Evolutionary conservation across 148 eudicot species (phyloP).

Genomic region (Chenopodium album): DNA sequence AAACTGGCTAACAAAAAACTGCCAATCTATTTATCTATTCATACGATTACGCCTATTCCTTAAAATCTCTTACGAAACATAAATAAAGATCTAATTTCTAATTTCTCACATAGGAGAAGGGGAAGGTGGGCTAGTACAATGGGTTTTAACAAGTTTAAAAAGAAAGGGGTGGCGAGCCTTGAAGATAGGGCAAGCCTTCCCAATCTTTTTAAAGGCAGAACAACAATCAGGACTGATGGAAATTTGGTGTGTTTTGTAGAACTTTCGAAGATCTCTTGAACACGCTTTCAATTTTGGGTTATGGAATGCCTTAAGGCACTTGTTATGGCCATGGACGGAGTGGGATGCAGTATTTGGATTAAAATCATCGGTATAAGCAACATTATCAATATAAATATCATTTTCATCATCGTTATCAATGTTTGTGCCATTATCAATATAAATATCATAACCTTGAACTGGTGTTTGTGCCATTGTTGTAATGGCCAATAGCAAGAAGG

Average conservation of each 20-base stretch:
- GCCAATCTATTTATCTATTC: too few relatives aligned
- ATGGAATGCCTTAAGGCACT: slow-evolving; percentile 5
- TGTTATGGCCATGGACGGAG: neutral
- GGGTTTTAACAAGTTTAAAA: neutral
- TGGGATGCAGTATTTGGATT: neutral
- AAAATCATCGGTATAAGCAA: too few relatives aligned
- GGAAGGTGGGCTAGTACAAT: slow-evolving; percentile 8
- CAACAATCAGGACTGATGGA: slow-evolving; percentile 9
- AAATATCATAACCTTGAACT: too few relatives aligned
- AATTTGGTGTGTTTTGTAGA: neutral
- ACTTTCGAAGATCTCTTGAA: neutral
- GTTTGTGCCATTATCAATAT: too few relatives aligned
- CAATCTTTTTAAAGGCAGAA: neutral
- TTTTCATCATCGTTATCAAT: neutral
- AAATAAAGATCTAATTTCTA: neutral
- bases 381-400: neutral
- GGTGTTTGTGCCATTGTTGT: neutral
- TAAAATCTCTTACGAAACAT: neutral
- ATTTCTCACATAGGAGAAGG: neutral
- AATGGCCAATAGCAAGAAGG: neutral
- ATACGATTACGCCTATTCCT: too few relatives aligned
- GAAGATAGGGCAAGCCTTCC: neutral
- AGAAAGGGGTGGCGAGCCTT: neutral
- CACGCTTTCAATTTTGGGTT: neutral
- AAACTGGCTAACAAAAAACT: too few relatives aligned